Evolutionary conservation across 78 protist genomes (phyloP), one percentile per base, ranked within the genome.

Genomic region (Monocercomonoides exilis): DNA sequence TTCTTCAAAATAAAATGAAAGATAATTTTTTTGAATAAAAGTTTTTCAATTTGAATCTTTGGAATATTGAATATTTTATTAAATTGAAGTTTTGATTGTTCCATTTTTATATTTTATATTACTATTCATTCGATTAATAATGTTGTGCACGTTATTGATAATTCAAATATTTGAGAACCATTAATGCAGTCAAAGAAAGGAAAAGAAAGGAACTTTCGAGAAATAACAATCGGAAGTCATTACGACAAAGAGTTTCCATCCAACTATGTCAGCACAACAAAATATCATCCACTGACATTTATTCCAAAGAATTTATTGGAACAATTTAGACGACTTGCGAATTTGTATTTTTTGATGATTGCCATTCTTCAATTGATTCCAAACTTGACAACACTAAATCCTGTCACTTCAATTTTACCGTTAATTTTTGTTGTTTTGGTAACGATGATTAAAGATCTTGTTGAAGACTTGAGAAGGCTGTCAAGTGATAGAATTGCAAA

Each of bases 331-430:
- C 1, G 88, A 42, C 41, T 92, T 3, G 92, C 95, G 0, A 92
- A 94, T 85, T 44, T 93, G 35, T 94, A 93, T 88, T 94, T 94
- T 87, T 87, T 94, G 38, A 54, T 54, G 11, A 11, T 54, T 54
- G 38, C 21, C 70, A 54, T 21, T 21, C 70, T 29, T 29, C 21
- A 89, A 70, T 77, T 88, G 1, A 87, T 90, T n/a, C 94, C 95
- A 5, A 87, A 79, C 63, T 32, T 91, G 0, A 92, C 96, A 29
- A 91, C 93, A 4, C 80, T 85, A 32, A 70, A 44, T 64, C 38
- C 42, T 0, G 86, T 3, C 11, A 77, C 87, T 32, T 45, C 85
- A 1, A 84, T 81, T 0, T 64, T 3, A 33, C 90, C 94, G 86
- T 21, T 85, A 0, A 32, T 38, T 5, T 29, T 44, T 0, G 84